phyloP scores from a whole-genome alignment of 176 grass and related monocot genomes.

The Puya raimondii region DNA sequence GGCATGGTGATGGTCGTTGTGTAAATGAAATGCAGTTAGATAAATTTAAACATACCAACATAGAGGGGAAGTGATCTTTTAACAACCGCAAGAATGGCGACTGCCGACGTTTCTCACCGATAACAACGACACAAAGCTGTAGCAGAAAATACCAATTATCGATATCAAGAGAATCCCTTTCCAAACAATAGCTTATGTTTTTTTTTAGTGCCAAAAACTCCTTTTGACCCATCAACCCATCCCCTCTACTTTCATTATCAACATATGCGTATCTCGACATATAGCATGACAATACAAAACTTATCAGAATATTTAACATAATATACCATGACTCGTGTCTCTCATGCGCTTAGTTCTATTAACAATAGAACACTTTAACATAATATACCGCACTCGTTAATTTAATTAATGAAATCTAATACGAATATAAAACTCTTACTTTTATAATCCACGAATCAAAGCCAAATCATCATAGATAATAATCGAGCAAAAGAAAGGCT shows the following conservation, averaged over 20 bases:
- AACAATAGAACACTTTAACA: background rate
- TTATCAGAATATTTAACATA: background rate
- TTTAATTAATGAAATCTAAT: too few species aligned
- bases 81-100: slow-evolving; percentile 37
- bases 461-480: background rate
- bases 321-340: background rate
- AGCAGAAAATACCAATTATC: slow-evolving; percentile 48
- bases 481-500: background rate
- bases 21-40: slow-evolving; percentile 31
- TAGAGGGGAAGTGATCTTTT: slow-evolving; percentile 42
- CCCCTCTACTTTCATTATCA: background rate
- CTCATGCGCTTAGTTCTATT: background rate
- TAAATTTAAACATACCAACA: slow-evolving; percentile 54
- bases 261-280: too few species aligned
- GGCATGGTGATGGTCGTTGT: background rate
- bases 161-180: slow-evolving; percentile 12
- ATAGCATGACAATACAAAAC: background rate
- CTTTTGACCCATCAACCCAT: slow-evolving; percentile 4
- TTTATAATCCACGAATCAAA: background rate
- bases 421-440: too few species aligned
- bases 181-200: background rate
- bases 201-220: background rate
- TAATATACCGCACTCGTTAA: background rate
- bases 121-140: slow-evolving; percentile 29
- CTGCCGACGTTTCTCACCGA: slow-evolving; percentile 30